These are phyloP conservation scores for Gonium pectorale DNA, from an alignment of 139 green algal species.

Conservation along the genomic window DNA sequence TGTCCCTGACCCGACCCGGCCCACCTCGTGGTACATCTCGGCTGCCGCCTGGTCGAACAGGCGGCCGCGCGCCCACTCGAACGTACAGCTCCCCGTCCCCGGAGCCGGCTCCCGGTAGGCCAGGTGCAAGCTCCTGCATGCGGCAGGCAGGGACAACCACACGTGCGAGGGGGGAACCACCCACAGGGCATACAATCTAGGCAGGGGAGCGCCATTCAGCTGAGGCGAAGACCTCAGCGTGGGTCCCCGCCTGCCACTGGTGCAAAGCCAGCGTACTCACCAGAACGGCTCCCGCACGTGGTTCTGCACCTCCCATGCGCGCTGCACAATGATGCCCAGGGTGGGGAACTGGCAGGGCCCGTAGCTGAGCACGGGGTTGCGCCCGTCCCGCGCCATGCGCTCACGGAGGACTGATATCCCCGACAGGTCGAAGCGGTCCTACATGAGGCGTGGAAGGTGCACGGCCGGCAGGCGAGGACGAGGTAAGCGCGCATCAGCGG, in stretches of 20 bases:
- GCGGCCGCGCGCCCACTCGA: conserved; percentile 82
- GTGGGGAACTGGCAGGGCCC: conserved; percentile 98
- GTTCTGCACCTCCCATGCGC: conserved; percentile 94
- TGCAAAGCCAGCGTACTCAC: no score
- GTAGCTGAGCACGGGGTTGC: conserved; percentile 82
- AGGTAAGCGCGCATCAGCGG: no score
- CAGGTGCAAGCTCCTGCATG: conserved; percentile 34
- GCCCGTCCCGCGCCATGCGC: background rate
- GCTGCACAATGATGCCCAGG: conserved; percentile 96
- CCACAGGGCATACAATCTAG: no score
- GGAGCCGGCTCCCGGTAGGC: background rate
- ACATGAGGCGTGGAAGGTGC: background rate
- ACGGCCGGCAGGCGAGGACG: background rate
- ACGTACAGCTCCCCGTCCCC: conserved; percentile 55
- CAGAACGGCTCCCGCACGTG: conserved; percentile 96
- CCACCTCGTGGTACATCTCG: conserved; percentile 85
- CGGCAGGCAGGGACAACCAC: no score
- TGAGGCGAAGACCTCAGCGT: no score
- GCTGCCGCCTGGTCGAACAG: conserved; percentile 91
- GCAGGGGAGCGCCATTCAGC: no score
- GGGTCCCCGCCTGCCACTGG: no score
- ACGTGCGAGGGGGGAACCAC: background rate
- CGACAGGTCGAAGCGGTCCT: conserved; percentile 85
- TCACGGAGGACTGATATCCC: conserved; percentile 48
- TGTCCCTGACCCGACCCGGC: no score